phyloP scores from a whole-genome alignment of 2,329 filamentous ascomycete genomes.

The Calonectria naviculata region DNA sequence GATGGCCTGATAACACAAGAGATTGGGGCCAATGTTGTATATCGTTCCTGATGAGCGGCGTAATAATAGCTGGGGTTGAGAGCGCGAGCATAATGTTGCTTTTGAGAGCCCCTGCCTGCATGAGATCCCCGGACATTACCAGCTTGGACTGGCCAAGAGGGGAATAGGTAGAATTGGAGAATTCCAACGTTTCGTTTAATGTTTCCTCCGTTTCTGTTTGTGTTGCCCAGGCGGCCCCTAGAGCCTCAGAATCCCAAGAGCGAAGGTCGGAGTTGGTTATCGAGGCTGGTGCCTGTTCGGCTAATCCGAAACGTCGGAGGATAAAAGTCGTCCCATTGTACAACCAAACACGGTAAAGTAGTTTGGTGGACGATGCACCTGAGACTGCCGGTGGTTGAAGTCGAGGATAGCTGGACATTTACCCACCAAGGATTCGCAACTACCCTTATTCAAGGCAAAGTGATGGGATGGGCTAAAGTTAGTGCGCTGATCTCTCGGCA shows the following conservation, averaged over 20 bases:
- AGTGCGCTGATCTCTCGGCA: constrained; percentile 19
- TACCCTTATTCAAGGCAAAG: neutral
- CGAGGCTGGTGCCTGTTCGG: constrained; percentile 17
- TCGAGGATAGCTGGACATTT: constrained; percentile 11
- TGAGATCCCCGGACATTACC: constrained; percentile 25
- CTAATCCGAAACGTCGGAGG: constrained; percentile 28
- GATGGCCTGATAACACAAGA: constrained; percentile 35
- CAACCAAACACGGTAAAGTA: constrained; percentile 23
- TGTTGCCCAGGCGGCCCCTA: constrained; percentile 9
- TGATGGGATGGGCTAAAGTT: neutral
- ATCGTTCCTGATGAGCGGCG: constrained; percentile 28
- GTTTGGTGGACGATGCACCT: constrained; percentile 25
- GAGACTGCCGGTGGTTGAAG: constrained; percentile 27
- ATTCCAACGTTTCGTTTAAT: constrained; percentile 42
- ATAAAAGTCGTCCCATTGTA: constrained; percentile 28
- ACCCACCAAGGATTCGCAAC: constrained; percentile 6
- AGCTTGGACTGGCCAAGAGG: constrained; percentile 31
- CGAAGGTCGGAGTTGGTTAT: constrained; percentile 3
- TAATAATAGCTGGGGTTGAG: constrained; percentile 26
- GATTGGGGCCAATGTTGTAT: constrained; percentile 18
- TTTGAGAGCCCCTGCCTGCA: constrained; percentile 20
- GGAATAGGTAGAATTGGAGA: constrained; percentile 25
- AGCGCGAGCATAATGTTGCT: constrained; percentile 15
- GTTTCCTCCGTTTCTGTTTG: constrained; percentile 39
- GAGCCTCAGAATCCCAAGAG: constrained; percentile 14